phyloP scores from a whole-genome alignment of 495 filamentous ascomycete species.

The Podospora didyma region DNA sequence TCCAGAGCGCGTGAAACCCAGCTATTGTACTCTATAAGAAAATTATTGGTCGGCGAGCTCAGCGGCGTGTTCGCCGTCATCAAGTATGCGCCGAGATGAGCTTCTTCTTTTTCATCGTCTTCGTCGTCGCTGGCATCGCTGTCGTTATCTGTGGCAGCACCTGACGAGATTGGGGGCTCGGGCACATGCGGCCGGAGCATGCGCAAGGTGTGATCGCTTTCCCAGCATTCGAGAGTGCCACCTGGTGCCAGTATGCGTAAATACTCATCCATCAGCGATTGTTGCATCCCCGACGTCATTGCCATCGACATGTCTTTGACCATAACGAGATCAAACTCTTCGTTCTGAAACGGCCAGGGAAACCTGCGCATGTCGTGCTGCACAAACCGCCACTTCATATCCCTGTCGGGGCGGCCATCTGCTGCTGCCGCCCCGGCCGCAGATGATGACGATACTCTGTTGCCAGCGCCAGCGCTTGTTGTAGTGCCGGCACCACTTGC shows the following conservation, averaged over 20 bases:
- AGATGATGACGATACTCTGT: conserved; percentile 8
- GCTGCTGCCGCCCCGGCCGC: conserved; percentile 4
- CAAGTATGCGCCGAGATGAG: conserved; percentile 63
- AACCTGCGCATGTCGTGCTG: conserved; percentile 76
- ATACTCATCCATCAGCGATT: conserved; percentile 66
- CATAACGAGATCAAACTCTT: conserved; percentile 86
- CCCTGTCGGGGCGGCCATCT: conserved; percentile 44
- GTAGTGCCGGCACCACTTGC: conserved; percentile 37
- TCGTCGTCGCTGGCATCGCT: conserved; percentile 33
- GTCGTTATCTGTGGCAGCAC: conserved; percentile 33
- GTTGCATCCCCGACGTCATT: conserved; percentile 58
- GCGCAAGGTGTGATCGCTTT: conserved; percentile 72
- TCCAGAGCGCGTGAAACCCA: conserved; percentile 79
- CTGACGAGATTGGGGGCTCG: conserved; percentile 39
- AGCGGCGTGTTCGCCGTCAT: conserved; percentile 83
- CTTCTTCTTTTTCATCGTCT: conserved; percentile 57
- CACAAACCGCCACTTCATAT: conserved; percentile 83
- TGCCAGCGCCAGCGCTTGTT: conserved; percentile 1
- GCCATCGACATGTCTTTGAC: conserved; percentile 80
- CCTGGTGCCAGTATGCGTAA: conserved; percentile 73
- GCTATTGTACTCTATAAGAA: conserved; percentile 75
- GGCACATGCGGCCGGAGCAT: conserved; percentile 73
- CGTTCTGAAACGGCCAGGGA: conserved; percentile 76
- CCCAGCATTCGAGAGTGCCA: conserved; percentile 83
- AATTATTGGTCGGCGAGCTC: conserved; percentile 70